phyloP scores from a whole-genome alignment of 805 yeast species.

The Candida ulmi region DNA sequence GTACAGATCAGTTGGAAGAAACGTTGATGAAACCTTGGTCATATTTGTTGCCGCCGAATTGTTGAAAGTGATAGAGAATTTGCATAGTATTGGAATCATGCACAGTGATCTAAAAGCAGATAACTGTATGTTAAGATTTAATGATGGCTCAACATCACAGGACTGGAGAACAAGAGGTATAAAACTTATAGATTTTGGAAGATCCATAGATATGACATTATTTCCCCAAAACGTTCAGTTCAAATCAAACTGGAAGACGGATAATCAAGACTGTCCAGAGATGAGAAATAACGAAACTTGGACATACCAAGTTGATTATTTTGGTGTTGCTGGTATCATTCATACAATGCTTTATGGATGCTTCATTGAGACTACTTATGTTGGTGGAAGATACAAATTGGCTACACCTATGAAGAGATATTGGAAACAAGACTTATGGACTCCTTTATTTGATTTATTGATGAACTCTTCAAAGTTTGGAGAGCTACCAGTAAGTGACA shows the following conservation, averaged over 20 bases:
- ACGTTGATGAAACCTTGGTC: slow-evolving; percentile 56
- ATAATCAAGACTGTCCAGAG: slow-evolving; percentile 68
- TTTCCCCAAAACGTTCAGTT: slow-evolving; percentile 49
- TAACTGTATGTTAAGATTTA: slow-evolving; percentile 71
- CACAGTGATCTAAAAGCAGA: slow-evolving; percentile 88
- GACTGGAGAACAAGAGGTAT: slow-evolving; percentile 53
- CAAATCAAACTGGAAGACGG: slow-evolving; percentile 52
- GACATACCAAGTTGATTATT: slow-evolving; percentile 79
- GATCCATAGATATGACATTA: slow-evolving; percentile 65
- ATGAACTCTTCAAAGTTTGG: slow-evolving; percentile 47
- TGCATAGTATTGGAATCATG: slow-evolving; percentile 64
- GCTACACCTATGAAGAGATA: slow-evolving; percentile 54
- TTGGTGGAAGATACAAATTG: slow-evolving; percentile 30
- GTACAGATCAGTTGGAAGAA: slow-evolving; percentile 28
- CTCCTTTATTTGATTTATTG: slow-evolving; percentile 52
- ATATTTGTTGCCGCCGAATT: slow-evolving; percentile 63
- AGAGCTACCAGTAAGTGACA: slow-evolving; percentile 36
- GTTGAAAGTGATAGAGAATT: slow-evolving; percentile 46
- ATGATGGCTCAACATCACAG: slow-evolving; percentile 22
- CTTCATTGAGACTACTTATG: slow-evolving; percentile 41
- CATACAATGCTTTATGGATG: slow-evolving; percentile 72
- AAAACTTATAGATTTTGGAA: slow-evolving; percentile 73
- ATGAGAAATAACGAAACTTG: slow-evolving; percentile 57
- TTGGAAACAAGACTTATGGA: slow-evolving; percentile 75
- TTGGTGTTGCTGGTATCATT: slow-evolving; percentile 70